phyloP scores from a whole-genome alignment of 768 basidiomycete genomes.

The Mycena albidolilacea region DNA sequence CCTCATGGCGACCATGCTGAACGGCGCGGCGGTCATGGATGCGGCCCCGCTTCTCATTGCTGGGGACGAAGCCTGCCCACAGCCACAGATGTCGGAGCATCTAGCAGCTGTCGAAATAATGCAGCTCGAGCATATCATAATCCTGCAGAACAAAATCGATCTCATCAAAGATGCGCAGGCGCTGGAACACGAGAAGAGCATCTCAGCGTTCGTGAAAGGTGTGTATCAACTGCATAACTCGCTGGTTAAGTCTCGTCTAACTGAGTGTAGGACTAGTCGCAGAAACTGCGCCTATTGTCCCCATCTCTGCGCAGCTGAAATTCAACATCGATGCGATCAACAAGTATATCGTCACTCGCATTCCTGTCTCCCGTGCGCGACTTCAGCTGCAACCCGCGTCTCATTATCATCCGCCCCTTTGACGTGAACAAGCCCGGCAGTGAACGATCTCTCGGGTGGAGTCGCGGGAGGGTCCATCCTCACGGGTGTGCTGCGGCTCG shows the following conservation, averaged over 20 bases:
- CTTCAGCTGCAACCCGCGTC: slow-evolving; percentile 90
- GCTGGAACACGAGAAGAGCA: slow-evolving; percentile 96
- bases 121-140: slow-evolving; percentile 98
- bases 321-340: slow-evolving; percentile 99
- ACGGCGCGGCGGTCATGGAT: slow-evolving; percentile 99
- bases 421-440: slow-evolving; percentile 99
- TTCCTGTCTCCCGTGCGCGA: slow-evolving; percentile 95
- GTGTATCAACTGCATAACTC: slow-evolving; percentile 34
- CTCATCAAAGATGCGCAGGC: slow-evolving; percentile 96
- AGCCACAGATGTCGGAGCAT: slow-evolving; percentile 99
- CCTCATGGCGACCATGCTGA: slow-evolving; percentile 99
- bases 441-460: slow-evolving; percentile 97
- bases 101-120: slow-evolving; percentile 99
- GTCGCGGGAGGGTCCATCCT: slow-evolving; percentile 98
- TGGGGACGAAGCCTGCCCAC: slow-evolving; percentile 98
- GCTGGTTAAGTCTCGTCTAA: too few species aligned
- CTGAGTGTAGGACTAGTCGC: slow-evolving; percentile 80
- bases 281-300: slow-evolving; percentile 96
- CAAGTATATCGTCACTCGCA: slow-evolving; percentile 97
- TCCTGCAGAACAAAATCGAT: slow-evolving; percentile 99
- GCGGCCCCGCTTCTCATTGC: slow-evolving; percentile 96
- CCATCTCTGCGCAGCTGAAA: slow-evolving; percentile 97
- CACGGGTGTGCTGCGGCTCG: slow-evolving; percentile 90
- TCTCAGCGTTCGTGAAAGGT: slow-evolving; percentile 97
- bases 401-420: slow-evolving; percentile 99